These are phyloP conservation scores for Candida maris DNA, from an alignment of 805 yeast genomes.

Conservation along the genomic window DNA sequence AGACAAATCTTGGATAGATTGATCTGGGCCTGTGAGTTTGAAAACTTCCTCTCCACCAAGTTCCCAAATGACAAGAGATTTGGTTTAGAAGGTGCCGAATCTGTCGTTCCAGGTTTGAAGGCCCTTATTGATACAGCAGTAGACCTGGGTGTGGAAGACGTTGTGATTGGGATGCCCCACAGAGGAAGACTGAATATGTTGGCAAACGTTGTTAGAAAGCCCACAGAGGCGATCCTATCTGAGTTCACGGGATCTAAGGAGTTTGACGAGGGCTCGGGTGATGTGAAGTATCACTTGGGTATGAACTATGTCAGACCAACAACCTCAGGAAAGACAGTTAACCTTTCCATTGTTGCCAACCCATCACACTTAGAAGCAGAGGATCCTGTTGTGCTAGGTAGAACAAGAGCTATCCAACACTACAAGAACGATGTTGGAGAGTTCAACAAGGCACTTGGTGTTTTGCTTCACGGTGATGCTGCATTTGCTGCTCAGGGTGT, in stretches of 20 bases:
- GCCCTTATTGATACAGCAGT: constrained; percentile 92
- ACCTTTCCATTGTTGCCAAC: constrained; percentile 93
- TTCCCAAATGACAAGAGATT: constrained; percentile 98
- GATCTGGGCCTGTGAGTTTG: constrained; percentile 95
- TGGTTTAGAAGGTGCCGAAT: constrained; percentile 98
- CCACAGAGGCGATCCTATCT: constrained; percentile 94
- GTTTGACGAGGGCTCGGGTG: constrained; percentile 97
- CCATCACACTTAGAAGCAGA: constrained; percentile 99
- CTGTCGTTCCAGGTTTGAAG: constrained; percentile 95
- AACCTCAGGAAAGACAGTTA: constrained; percentile 94
- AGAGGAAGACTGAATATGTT: constrained; percentile 98
- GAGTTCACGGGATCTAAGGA: constrained; percentile 89
- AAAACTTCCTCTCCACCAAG: constrained; percentile 86
- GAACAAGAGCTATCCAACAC: constrained; percentile 94
- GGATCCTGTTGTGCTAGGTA: constrained; percentile 97
- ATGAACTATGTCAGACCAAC: constrained; percentile 99
- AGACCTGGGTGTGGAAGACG: constrained; percentile 88
- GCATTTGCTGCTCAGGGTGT: constrained; percentile 99
- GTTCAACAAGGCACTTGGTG: constrained; percentile 83
- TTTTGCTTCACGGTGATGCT: constrained; percentile 97
- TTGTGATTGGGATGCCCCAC: constrained; percentile 99
- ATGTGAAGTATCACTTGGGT: constrained; percentile 98
- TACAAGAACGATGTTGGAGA: constrained; percentile 82
- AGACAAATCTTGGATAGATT: constrained; percentile 94
- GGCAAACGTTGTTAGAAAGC: constrained; percentile 97